Evolutionary conservation across 106 monocot species (phyloP), one percentile per base, ranked within the genome.

Genomic region (Dioscorea dumetorum): DNA sequence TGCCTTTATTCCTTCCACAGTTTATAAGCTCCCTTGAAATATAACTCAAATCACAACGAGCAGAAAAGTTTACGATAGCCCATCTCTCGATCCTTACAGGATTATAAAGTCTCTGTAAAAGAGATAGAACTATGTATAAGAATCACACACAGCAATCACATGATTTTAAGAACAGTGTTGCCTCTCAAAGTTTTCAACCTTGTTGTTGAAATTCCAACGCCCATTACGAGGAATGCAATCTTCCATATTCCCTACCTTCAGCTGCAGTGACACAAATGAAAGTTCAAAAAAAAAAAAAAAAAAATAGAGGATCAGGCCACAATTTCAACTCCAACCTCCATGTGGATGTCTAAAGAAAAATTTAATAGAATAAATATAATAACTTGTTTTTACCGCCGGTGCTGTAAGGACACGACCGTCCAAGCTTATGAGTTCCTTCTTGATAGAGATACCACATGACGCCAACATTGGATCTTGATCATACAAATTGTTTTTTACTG

Each of bases 41-140:
- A 68, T 77, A 69, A 41, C 81, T 83, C 70, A 84, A 61, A 78
- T 93, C 93, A 73, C 88, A 86, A 15, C 78, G 81, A 53, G 86
- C 79, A 57, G 93, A 93, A 63, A 93, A 93, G 61, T 86, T 93
- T 12, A 88, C 88, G 68, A 93, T 93, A 21, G 86, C 93, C 89
- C 89, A 93, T 0, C 50, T 21, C 35, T 81, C 71, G 57, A 93
- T 83, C 9, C 19, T 53, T 50, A 61, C 69, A 8, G 88, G 83
- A 15, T 63, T 32, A 49, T 51, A 79, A 22, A 93, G 52, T 19
- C 34, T 93, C 88, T 93, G 79, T 3, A 75, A 8, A 57, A 48
- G 24, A 80, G 16, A n/a, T n/a, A n/a, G 10, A 11, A 60, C 1
- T 2, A 31, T 53, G 4, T 28, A 14, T 16, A 28, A 68, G n/a